Base-by-base conservation (phyloP, 106 monocot species). In the Iris macrosiphon region DNA sequence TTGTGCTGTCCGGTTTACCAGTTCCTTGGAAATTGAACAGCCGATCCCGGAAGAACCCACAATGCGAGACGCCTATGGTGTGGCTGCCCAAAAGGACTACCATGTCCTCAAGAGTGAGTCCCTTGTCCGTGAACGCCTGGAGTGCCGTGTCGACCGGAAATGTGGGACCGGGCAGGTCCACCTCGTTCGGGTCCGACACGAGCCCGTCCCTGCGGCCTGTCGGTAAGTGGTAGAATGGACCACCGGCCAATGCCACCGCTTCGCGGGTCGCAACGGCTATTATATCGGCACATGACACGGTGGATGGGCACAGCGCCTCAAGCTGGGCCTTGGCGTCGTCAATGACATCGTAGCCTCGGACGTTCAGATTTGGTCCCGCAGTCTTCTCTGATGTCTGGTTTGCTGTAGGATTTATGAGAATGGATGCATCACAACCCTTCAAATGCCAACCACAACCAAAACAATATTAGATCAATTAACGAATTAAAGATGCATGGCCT, bases 341-440 rank as follows among this genome's bases (percentile, higher is more conserved):
- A 55, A 73, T 63, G 44, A 72, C 21, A 2, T 54, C 63, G 33
- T 60, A 79, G 1, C 59, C 79, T 18, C 63, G 62, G 6, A 79
- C 57, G 0, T 63, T 64, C 6, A 46, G 58, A 53, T 79, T 79
- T 0, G 64, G 53, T 3, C 40, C 34, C 5, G 79, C 72, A 7
- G 15, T 19, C 30, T 57, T 40, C 53, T 77, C 77, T 4, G 70
- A 40, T 31, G 11, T 5, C 3, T 45, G 41, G 31, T 56, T 49
- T 15, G 17, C 15, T 0, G 49, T 79, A 9, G 59, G 31, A 17
- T 19, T 59, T 7, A 79, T 52, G 4, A 79, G 63, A 6, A 74
- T 64, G 0, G 79, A 79, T 5, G 63, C 68, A 37, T 79, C 73
- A 30, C 79, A 79, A 21, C 79, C 73, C 73, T 79, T 39, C 7